Base-by-base conservation (phyloP, 1,284 basidiomycete genomes). In the Ganoderma leucocontextum region DNA sequence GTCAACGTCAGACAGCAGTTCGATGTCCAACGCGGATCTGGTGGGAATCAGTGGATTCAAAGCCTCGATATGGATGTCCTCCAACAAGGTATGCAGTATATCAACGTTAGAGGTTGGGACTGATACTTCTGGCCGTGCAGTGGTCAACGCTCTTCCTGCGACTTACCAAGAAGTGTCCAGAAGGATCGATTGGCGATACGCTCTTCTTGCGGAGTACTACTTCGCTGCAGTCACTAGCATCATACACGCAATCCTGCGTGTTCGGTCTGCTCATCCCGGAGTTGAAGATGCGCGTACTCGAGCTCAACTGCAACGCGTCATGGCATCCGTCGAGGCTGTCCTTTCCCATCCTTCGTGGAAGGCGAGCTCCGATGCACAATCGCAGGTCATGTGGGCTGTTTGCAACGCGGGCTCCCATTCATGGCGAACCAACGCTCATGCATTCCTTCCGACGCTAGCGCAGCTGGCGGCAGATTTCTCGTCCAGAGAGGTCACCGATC, bases 311-410 rank as follows among this genome's bases (percentile, higher is more conserved):
- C 53, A 55, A 13, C 25, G 52, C 19, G 53, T 55, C 13, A 33
- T 55, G 53, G 17, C 53, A 35, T 55, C 53, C 29, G 17, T 49
- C 36, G 60, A 62, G 44, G 42, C 19, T 49, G 60, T 62, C n/a
- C 42, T 52, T n/a, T 44, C 60, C 44, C 42, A 49, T 62, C 29
- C 60, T 13, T 35, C 35, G 0, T 33, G 44, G 60, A 47, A 42
- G 60, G 19, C 44, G 47, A 62, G 44, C 44, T 17, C 22, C n/a
- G 33, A 33, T 35, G 19, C 60, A 38, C 60, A 62, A 47, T 42
- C 35, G 19, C 60, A 62, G 33, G 29, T 62, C 42, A 42, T 47
- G 60, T 7, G 25, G 60, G 60, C 60, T 47, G 10, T 47, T 42
- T 47, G 29, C 53, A n/a, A 35, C 2, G 15, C 29, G 29, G 33